Evolutionary conservation across 2,329 filamentous ascomycete species (phyloP).

Genomic region (Arthrobotrys entomopaga): DNA sequence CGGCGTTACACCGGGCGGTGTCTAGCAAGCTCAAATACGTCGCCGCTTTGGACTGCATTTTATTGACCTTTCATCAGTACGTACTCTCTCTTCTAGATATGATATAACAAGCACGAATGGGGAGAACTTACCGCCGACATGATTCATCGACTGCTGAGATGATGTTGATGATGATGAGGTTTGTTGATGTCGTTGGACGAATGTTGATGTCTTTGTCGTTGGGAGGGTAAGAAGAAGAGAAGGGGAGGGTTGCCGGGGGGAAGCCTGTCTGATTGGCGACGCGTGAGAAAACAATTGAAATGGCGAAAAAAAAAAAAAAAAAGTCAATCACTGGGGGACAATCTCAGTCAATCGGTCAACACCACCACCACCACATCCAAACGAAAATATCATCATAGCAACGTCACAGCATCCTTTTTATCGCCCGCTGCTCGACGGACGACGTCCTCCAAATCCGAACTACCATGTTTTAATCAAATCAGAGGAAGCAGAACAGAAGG

Average conservation of each 20-base stretch:
- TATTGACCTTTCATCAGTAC: neutral
- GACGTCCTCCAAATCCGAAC: no score
- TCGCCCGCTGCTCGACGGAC: no score
- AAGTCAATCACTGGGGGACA: neutral
- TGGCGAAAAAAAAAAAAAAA: neutral
- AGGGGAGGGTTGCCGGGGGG: neutral
- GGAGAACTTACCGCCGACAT: conserved; percentile 17
- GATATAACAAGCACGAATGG: neutral
- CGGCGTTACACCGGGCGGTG: conserved; percentile 84
- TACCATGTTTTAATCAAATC: no score
- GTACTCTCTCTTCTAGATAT: neutral
- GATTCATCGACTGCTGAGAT: conserved; percentile 1
- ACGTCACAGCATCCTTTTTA: no score
- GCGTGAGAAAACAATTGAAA: neutral
- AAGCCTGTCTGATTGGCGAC: no score
- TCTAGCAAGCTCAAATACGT: conserved; percentile 86
- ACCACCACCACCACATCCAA: neutral
- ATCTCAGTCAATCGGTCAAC: neutral
- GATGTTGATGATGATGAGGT: neutral
- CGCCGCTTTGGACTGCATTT: conserved; percentile 75
- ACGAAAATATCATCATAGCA: neutral
- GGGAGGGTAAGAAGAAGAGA: neutral
- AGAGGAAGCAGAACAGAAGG: no score
- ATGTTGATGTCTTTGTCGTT: no score
- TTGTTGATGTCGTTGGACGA: neutral